Percentiles rank a stretch among this genome's conserved stretches.
phyloP scores from a whole-genome alignment of 2,329 filamentous ascomycete species.

The Colletotrichum somersetense region DNA sequence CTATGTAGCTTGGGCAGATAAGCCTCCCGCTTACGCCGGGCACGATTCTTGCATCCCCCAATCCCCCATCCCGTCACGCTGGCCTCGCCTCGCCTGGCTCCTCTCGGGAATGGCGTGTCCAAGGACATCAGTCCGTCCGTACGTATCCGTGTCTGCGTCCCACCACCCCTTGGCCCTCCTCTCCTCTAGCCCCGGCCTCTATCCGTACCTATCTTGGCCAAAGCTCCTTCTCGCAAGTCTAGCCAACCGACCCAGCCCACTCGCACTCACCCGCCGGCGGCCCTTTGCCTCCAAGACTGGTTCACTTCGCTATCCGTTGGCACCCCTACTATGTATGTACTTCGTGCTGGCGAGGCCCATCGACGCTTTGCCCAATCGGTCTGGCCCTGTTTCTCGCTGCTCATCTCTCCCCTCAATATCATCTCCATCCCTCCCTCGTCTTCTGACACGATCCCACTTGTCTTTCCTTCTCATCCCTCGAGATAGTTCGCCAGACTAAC shows the following conservation, averaged over 20 bases:
- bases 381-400: slow-evolving; percentile 30
- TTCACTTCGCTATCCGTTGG: slow-evolving; percentile 24
- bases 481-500: slow-evolving; percentile 34
- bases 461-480: slow-evolving; percentile 39
- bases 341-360: slow-evolving; percentile 39
- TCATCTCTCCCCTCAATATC: slow-evolving; percentile 31
- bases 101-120: slow-evolving; percentile 6
- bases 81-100: neutral
- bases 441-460: slow-evolving; percentile 11
- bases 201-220: slow-evolving; percentile 7
- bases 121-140: neutral
- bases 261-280: slow-evolving; percentile 25
- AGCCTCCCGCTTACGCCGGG: slow-evolving; percentile 15
- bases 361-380: slow-evolving; percentile 39
- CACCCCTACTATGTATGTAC: slow-evolving; percentile 14
- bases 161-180: slow-evolving; percentile 9
- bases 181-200: slow-evolving; percentile 9
- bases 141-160: neutral
- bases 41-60: slow-evolving; percentile 10
- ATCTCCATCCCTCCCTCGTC: slow-evolving; percentile 37
- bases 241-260: slow-evolving; percentile 17
- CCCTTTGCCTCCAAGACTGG: slow-evolving; percentile 31
- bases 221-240: slow-evolving; percentile 13
- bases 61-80: slow-evolving; percentile 6
- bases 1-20: neutral